Evolutionary conservation across 129 eudicot genomes (phyloP), one percentile per base, ranked within the genome.

Genomic region (Artemisia argyi): DNA sequence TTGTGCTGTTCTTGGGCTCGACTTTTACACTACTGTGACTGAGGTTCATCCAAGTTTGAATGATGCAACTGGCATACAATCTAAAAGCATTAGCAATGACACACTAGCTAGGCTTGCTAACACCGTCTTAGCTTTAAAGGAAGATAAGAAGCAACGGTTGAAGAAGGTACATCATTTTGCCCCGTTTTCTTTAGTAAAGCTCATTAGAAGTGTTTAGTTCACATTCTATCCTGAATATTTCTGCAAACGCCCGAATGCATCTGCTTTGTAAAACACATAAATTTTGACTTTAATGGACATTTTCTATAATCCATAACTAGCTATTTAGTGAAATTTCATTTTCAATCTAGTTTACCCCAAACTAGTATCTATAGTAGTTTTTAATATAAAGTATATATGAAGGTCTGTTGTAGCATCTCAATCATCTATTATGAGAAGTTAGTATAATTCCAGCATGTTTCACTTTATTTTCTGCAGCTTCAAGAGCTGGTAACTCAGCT

Each of bases 21-120:
- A 94, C 83, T 94, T 94, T 74, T 83, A 82, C 57, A 75, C 79
- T 72, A 94, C 99, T 7, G 94, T 94, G 26, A 90, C 91, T 2
- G 97, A 94, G 68, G 99, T 94, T 76, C 99, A 94, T 65, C 96
- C 99, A 28, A 94, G 99, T 76, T 79, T 94, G 78, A 82, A 94
- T 61, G 99, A 90, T 54, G 81, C 96, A 50, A 76, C 80, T 49
- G 92, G 91, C 13, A 90, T 84, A 51, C 91, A 85, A 62, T 90
- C 96, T 47, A 90, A 84, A 83, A 94, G 97, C 89, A 94, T 94
- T 49, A 94, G 99, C 86, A 88, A 90, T 70, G 96, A 91, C 32
- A 94, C 99, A 14, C 77, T 94, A 53, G 78, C 91, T 51, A 83
- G 77, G 54, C 85, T 94, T 79, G 93, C 91, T 47, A 82, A 88